phyloP scores from a whole-genome alignment of 495 filamentous ascomycete genomes.

The Hypomontagnella monticulosa region DNA sequence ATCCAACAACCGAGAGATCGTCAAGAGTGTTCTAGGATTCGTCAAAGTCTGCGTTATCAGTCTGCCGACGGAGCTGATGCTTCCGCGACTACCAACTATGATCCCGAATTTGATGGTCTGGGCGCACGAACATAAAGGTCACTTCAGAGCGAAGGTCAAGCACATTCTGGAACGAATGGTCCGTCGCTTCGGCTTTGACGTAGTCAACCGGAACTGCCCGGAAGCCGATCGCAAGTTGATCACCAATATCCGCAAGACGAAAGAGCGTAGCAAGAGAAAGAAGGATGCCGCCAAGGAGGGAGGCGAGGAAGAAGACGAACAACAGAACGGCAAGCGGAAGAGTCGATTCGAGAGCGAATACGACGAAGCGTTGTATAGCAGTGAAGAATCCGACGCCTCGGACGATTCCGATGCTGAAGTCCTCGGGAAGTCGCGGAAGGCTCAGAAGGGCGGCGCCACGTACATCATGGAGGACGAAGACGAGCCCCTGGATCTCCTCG shows the following conservation, averaged over 20 bases:
- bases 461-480: constrained; percentile 95
- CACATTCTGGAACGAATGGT: constrained; percentile 95
- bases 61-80: constrained; percentile 77
- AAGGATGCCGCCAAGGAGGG: constrained; percentile 71
- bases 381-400: constrained; percentile 69
- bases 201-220: constrained; percentile 77
- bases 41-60: constrained; percentile 94
- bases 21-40: constrained; percentile 90
- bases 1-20: constrained; percentile 94
- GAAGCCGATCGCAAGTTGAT: constrained; percentile 90
- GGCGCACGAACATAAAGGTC: constrained; percentile 97
- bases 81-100: constrained; percentile 74
- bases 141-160: constrained; percentile 95
- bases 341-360: constrained; percentile 86
- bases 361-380: constrained; percentile 94
- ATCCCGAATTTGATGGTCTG: constrained; percentile 92
- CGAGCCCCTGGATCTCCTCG: constrained; percentile 92
- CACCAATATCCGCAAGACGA: constrained; percentile 90
- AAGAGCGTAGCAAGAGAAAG: constrained; percentile 85
- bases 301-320: constrained; percentile 59
- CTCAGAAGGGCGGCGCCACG: constrained; percentile 67
- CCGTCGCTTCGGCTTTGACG: constrained; percentile 83
- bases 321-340: constrained; percentile 58
- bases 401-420: constrained; percentile 69
- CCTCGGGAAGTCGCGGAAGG: constrained; percentile 61